These are phyloP conservation scores for Pyricularia pennisetigena DNA, from an alignment of 2,329 filamentous ascomycete species.

Conservation along the genomic window DNA sequence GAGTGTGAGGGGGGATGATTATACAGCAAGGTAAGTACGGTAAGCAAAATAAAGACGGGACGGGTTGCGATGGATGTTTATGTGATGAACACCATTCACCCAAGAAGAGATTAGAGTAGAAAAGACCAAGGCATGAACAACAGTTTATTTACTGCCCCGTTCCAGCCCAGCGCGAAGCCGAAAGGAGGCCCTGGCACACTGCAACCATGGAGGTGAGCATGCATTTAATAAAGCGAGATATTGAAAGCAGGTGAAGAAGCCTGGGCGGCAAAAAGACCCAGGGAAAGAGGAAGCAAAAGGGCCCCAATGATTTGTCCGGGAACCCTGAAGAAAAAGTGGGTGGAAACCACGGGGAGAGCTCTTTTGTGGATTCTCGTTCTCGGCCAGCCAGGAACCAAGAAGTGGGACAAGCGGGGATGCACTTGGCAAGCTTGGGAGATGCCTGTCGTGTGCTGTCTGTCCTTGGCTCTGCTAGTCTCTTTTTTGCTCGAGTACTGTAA, in stretches of 20 bases:
- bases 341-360: not conserved
- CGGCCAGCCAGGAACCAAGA: not conserved
- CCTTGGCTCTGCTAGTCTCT: not conserved
- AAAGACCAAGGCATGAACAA: not conserved
- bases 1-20: not conserved
- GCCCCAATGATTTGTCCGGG: not conserved
- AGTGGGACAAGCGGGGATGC: not conserved
- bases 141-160: not conserved
- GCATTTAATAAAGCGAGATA: not conserved
- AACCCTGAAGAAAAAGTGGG: not conserved
- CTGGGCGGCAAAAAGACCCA: not conserved
- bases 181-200: not conserved
- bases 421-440: not conserved
- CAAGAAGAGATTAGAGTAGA: not conserved
- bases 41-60: not conserved
- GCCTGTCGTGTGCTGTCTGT: not conserved
- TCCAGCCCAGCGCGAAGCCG: not conserved
- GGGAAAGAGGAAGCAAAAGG: not conserved
- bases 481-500: too few relatives aligned
- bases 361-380: not conserved
- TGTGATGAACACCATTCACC: not conserved
- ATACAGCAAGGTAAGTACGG: not conserved
- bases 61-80: not conserved
- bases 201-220: not conserved
- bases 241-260: not conserved